phyloP scores from a whole-genome alignment of 148 eudicot species.

The Chenopodium album region DNA sequence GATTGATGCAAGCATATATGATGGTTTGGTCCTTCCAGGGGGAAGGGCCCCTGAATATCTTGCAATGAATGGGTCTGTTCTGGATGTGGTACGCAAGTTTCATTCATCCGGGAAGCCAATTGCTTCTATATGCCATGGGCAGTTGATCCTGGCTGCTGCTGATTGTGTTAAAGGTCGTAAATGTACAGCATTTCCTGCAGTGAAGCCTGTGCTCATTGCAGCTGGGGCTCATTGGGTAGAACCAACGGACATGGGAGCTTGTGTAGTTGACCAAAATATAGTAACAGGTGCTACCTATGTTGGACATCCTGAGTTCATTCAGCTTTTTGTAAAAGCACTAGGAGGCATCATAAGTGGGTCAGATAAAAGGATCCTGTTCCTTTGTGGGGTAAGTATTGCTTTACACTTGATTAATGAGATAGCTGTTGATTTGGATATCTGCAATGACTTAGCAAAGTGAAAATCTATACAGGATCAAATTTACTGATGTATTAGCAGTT shows the following conservation, averaged over 20 bases:
- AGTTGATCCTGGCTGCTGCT: constrained; percentile 87
- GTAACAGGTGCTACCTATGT: constrained; percentile 67
- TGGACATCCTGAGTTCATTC: constrained; percentile 82
- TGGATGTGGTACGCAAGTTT: constrained; percentile 63
- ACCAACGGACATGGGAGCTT: constrained; percentile 53
- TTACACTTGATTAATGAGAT: background rate
- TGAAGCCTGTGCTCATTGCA: constrained; percentile 68
- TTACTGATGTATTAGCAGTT: background rate
- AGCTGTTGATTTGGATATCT: background rate
- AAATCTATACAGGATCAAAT: background rate
- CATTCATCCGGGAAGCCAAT: constrained; percentile 62
- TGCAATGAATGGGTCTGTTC: constrained; percentile 63
- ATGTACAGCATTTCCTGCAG: constrained; percentile 76
- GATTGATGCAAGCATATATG: constrained; percentile 62
- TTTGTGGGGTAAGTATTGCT: constrained; percentile 81
- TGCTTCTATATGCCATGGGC: constrained; percentile 87
- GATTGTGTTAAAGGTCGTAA: constrained; percentile 64
- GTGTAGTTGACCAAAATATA: constrained; percentile 70
- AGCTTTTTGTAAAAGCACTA: constrained; percentile 74
- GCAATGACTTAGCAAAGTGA: background rate
- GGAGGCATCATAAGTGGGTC: constrained; percentile 79
- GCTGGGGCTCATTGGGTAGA: constrained; percentile 98
- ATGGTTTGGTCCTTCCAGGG: constrained; percentile 88
- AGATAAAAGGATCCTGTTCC: constrained; percentile 67
- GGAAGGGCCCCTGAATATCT: constrained; percentile 97